Evolutionary conservation across 2,329 filamentous ascomycete species (phyloP).

Genomic region (Xylaria sp.): DNA sequence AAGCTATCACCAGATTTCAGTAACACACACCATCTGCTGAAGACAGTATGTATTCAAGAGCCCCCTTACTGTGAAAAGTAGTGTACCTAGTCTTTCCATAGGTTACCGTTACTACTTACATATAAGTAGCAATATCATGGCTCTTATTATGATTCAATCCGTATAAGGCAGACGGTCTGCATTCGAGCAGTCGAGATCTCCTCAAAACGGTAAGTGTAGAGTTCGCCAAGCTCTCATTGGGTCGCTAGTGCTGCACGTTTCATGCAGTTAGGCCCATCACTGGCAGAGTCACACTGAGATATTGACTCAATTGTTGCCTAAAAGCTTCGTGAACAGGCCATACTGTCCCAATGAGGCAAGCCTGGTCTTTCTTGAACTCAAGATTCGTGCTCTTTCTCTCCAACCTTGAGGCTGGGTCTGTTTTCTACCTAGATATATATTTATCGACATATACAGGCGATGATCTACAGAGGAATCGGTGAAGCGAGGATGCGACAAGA

Average conservation of each 20-base stretch:
- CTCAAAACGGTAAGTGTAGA: background rate
- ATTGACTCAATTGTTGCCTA: constrained; percentile 1
- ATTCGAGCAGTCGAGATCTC: background rate
- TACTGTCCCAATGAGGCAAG: constrained; percentile 3
- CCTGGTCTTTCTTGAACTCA: background rate
- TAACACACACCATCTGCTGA: background rate
- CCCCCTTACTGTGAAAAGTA: background rate
- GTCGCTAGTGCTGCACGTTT: background rate
- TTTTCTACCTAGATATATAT: background rate
- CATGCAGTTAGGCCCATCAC: constrained; percentile 2
- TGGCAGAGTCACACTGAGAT: background rate
- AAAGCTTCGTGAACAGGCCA: constrained; percentile 3
- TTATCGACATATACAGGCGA: background rate
- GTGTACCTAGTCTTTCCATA: background rate
- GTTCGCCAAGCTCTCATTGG: background rate
- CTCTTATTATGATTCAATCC: background rate
- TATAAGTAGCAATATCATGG: background rate
- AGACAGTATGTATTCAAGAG: background rate
- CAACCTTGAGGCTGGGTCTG: background rate
- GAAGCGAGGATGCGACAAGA: background rate
- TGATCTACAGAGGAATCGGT: background rate
- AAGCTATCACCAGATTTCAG: background rate
- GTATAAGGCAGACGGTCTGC: background rate
- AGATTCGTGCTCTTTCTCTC: background rate
- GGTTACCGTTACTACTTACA: background rate